Conservation (phyloP, 176 grass and related monocot species). For the Cymbopogon citratus region DNA sequence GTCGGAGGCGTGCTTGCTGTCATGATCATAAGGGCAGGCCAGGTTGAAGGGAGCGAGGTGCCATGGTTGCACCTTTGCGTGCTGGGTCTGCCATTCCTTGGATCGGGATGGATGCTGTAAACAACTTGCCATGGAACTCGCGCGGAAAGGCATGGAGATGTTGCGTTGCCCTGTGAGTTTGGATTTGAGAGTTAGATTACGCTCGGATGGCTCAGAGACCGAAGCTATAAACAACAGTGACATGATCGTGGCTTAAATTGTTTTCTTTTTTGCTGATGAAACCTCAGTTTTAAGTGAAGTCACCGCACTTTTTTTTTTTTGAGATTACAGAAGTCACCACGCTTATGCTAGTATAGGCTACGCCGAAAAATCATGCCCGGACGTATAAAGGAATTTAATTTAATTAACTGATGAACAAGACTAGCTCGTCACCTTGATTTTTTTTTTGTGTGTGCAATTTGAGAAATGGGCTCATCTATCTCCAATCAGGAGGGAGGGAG, state of each 20-base stretch:
- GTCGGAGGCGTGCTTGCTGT: no score
- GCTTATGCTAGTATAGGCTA: no score
- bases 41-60: not conserved
- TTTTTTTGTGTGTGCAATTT: no score
- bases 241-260: not conserved
- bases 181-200: not conserved
- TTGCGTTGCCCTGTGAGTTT: not conserved
- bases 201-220: no score
- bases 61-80: slow-evolving; percentile 17
- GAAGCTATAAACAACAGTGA: not conserved
- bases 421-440: no score
- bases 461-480: not conserved
- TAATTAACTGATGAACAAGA: no score
- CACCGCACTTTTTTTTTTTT: no score
- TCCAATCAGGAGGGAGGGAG: no score
- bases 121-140: not conserved
- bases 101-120: not conserved
- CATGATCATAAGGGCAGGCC: not conserved
- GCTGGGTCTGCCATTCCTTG: not conserved
- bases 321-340: no score
- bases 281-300: not conserved
- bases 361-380: not conserved
- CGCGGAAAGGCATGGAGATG: not conserved
- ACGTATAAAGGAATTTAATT: not conserved
- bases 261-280: no score